Evolutionary conservation across 2,329 filamentous ascomycete genomes (phyloP).

Genomic region (Drechslera avenae): DNA sequence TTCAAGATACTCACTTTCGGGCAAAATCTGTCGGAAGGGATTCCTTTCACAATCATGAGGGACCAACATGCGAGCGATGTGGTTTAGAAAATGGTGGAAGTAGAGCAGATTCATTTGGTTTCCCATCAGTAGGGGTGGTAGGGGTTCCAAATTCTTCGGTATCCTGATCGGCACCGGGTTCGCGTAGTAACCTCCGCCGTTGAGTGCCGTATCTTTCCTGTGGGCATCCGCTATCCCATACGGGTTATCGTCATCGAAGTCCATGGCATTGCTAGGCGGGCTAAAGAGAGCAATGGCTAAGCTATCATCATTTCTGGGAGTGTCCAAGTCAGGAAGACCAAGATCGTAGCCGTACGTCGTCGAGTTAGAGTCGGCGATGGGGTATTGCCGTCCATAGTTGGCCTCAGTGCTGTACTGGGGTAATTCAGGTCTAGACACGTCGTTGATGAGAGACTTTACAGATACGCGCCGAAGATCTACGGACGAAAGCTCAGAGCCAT

Average conservation of each 20-base stretch:
- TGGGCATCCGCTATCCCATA: slow-evolving; percentile 46
- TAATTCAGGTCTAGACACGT: slow-evolving; percentile 21
- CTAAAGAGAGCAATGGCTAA: slow-evolving; percentile 62
- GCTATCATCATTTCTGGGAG: slow-evolving; percentile 72
- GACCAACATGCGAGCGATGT: slow-evolving; percentile 72
- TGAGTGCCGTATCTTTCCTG: slow-evolving; percentile 59
- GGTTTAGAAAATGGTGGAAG: slow-evolving; percentile 76
- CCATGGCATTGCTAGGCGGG: slow-evolving; percentile 36
- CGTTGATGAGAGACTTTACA: slow-evolving; percentile 65
- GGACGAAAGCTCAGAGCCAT: slow-evolving; percentile 40
- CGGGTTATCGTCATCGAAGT: slow-evolving; percentile 41
- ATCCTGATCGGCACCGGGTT: slow-evolving; percentile 70
- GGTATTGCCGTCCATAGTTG: slow-evolving; percentile 50
- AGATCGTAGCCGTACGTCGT: slow-evolving; percentile 72
- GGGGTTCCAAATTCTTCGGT: slow-evolving; percentile 60
- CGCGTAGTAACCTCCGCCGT: slow-evolving; percentile 70
- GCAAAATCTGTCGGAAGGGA: slow-evolving; percentile 65
- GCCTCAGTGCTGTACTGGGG: slow-evolving; percentile 40
- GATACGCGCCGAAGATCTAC: slow-evolving; percentile 61
- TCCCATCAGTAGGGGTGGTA: slow-evolving; percentile 64
- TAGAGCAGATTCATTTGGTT: slow-evolving; percentile 83
- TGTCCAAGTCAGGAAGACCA: slow-evolving; percentile 71
- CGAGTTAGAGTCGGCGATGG: slow-evolving; percentile 35
- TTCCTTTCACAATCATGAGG: slow-evolving; percentile 67
- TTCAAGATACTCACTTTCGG: slow-evolving; percentile 58